These are phyloP conservation scores for Shiraia sp. DNA, from an alignment of 2,329 filamentous ascomycete species.

Conservation along the genomic window DNA sequence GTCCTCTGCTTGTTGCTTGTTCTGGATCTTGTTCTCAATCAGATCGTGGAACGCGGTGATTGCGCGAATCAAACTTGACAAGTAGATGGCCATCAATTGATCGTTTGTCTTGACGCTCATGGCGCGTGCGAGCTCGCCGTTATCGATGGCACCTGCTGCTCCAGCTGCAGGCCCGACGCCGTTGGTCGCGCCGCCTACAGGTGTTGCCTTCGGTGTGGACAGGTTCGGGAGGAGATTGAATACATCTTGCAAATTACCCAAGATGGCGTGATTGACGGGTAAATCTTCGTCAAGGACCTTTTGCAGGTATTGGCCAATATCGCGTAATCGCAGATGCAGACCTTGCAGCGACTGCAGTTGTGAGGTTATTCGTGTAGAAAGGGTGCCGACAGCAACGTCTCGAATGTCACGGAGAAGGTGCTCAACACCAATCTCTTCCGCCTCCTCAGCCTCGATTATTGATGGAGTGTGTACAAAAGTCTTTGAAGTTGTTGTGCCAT, in stretches of 20 bases:
- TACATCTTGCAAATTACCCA: slow-evolving; percentile 97
- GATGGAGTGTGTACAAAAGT: slow-evolving; percentile 98
- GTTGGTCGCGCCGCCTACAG: slow-evolving; percentile 51
- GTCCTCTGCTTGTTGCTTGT: slow-evolving; percentile 94
- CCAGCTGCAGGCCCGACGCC: slow-evolving; percentile 57
- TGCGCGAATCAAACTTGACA: slow-evolving; percentile 93
- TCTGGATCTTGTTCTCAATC: slow-evolving; percentile 99
- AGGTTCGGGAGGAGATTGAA: slow-evolving; percentile 98
- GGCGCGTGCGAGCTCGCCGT: slow-evolving; percentile 86
- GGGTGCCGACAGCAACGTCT: slow-evolving; percentile 93
- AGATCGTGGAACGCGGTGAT: slow-evolving; percentile 99
- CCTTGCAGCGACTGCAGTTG: slow-evolving; percentile 97
- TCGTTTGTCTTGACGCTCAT: slow-evolving; percentile 99
- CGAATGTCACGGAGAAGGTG: slow-evolving; percentile 97
- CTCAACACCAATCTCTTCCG: slow-evolving; percentile 98
- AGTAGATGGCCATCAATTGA: slow-evolving; percentile 97
- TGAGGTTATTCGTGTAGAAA: slow-evolving; percentile 95
- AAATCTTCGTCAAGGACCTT: slow-evolving; percentile 93
- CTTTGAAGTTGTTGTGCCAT: slow-evolving; percentile 93
- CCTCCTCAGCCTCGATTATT: slow-evolving; percentile 98
- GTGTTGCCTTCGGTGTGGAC: slow-evolving; percentile 72
- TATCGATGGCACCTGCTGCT: slow-evolving; percentile 56
- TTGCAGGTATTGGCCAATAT: slow-evolving; percentile 93
- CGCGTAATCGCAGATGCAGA: slow-evolving; percentile 88
- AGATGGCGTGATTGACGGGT: slow-evolving; percentile 94